Evolutionary conservation across 345 rosid species (phyloP), one percentile per base, ranked within the genome.

Genomic region (Brassica juncea): DNA sequence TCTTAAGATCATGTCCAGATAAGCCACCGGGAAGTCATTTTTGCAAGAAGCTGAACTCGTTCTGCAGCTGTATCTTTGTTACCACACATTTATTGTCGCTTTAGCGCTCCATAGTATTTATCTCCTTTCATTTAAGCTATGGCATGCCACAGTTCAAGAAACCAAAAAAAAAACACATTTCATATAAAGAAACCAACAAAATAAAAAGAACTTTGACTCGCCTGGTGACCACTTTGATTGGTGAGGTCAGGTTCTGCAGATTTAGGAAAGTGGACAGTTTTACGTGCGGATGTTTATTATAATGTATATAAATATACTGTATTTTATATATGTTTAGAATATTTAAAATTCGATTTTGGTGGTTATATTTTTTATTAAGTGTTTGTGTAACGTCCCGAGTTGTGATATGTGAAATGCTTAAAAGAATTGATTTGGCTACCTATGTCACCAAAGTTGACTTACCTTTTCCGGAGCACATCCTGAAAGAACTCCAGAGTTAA

Each of bases 61-160:
- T 94, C 68, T 90, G 76, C 81, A 87, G 98, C 75, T 94, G 95
- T 66, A 92, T 92, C 84, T 83, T 92, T 23, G 99, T 81, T 94
- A 95, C 98, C 99, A 94, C 0, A 94, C 99, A 66, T 94, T 94
- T 5, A 94, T 92, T 84, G 98, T 91, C n/a, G 97, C 97, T 54
- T 93, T 34, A 6, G 8, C 35, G 6, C 37, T 4, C 5, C 98
- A 79, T 84, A 94, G 68, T 88, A 94, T 74, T 86, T 89, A 72
- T 84, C 97, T 5, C n/a, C 98, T 86, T 94, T 89, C 30, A 91
- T 93, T 85, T 91, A 94, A 37, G 96, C 98, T 81, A 94, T 90
- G 0, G 96, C 97, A 89, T 94, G 99, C 97, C 89, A 80, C 69
- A 77, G 35, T 32, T 32, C 35, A 32, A 32, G 37, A 34, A 66